Evolutionary conservation across 1,284 basidiomycete genomes (phyloP), one percentile per base, ranked within the genome.

Genomic region (Testicularia cyperi): DNA sequence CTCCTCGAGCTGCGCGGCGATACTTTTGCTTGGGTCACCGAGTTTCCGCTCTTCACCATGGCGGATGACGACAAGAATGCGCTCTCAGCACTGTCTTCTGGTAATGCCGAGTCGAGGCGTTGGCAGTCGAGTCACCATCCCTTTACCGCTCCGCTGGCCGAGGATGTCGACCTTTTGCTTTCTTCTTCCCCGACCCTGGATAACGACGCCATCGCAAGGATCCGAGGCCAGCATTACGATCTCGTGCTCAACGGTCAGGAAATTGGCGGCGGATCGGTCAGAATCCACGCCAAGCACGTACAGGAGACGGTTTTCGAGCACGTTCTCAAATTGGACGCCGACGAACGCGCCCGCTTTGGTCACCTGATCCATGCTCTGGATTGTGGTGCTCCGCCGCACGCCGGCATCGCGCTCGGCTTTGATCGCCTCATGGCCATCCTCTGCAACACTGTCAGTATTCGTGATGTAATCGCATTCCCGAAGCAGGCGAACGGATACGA

Each of bases 391-490:
- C 92, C 92, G 10, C 92, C 92, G 53, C 92, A 97, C 78, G 92
- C 88, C n/a, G 92, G 92, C 30, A 88, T 96, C 44, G 92, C 92
- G 60, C 51, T 78, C 14, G 61, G 92, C 26, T 90, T 96, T 66
- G 92, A 96, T 80, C 84, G 92, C 28, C 80, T 96, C 56, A 87
- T 95, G 83, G 83, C 90, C 14, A 90, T 94, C 62, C 82, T 96
- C 2, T 91, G 88, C 79, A 84, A 85, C 53, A 83, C 88, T 1
- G 81, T 83, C 47, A 88, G 87, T 21, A 96, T 96, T 64, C 82
- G 90, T 51, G 92, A 96, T 74, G 92, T 96, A 60, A 95, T 96
- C 65, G 92, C 92, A 8, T 96, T 96, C 80, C 92, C 92, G 4
- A 96, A 96, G 80, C 88, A 87, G 6, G 83, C 84, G 18, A 82